Conservation (phyloP, 257 asterid genomes). For the Solanum pinnatisectum region DNA sequence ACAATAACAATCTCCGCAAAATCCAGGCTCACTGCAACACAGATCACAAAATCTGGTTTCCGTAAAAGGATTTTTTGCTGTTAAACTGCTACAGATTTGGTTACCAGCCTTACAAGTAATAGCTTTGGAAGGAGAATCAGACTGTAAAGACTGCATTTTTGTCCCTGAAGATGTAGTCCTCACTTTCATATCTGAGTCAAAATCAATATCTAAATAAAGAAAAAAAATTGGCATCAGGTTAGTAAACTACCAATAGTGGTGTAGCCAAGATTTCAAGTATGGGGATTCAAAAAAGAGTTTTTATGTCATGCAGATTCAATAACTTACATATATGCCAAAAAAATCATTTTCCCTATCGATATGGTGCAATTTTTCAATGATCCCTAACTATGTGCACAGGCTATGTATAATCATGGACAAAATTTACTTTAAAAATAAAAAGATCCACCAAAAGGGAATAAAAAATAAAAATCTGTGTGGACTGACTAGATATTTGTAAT, state of each 20-base stretch:
- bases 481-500: background rate
- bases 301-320: no score
- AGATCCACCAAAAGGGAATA: background rate
- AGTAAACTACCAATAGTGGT: no score
- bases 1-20: constrained; percentile 81
- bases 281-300: no score
- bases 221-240: background rate
- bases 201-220: background rate
- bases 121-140: constrained; percentile 7
- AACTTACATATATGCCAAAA: no score
- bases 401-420: background rate
- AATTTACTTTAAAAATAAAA: background rate
- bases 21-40: constrained; percentile 62
- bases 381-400: no score
- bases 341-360: no score
- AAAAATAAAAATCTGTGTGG: background rate
- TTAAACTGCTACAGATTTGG: constrained; percentile 44
- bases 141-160: background rate
- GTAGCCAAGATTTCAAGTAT: no score
- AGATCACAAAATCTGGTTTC: constrained; percentile 46
- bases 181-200: background rate
- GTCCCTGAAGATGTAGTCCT: constrained; percentile 1
- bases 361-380: no score
- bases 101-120: constrained; percentile 52
- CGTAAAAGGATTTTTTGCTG: constrained; percentile 14